Evolutionary conservation across 768 basidiomycete species (phyloP), one percentile per base, ranked within the genome.

Genomic region (Rhodotorula babjevae): DNA sequence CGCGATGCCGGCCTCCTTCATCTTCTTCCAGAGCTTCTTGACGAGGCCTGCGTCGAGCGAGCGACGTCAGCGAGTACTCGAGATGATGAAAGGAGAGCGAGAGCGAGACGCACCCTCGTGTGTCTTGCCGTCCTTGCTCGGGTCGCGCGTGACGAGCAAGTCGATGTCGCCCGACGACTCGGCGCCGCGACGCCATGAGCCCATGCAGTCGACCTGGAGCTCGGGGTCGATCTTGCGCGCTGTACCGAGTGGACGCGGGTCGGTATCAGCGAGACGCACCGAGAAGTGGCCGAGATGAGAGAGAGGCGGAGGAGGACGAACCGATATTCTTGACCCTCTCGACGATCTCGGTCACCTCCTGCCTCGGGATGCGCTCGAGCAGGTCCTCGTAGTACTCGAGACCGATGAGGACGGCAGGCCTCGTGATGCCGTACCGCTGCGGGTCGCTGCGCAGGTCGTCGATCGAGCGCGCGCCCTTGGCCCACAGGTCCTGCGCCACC

Each of bases 161-260:
- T 83, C 82, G 59, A 83, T 79, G 66, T 83, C 81, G 8, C 82
- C 82, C 0, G 74, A 80, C 23, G 71, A 68, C 8, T 77, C 68
- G 46, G 72, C 69, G 15, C 81, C 79, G 15, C 82, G 76, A 9
- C 81, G 71, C 61, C 81, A 83, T 7, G 75, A 78, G 0, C 82
- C 82, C 81, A 82, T 82, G 60, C 81, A 79, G 46, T 81, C 78
- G 33, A 82, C 71, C 66, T 75, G 65, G 33, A 82, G 31, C 44
- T 78, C 76, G 4, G 78, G 71, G 50, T 81, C 81, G 40, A 82
- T 71, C 11, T 67, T 63, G 15, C 50, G 14, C 0, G 80, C 80
- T 70, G 52, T 16, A 36, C n/a, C n/a, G n/a, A n/a, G n/a, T n/a
- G n/a, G n/a, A n/a, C n/a, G n/a, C n/a, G n/a, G n/a, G n/a, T n/a